Evolutionary conservation across 2,329 filamentous ascomycete genomes (phyloP).

Genomic region (Fusarium praegraminearum): DNA sequence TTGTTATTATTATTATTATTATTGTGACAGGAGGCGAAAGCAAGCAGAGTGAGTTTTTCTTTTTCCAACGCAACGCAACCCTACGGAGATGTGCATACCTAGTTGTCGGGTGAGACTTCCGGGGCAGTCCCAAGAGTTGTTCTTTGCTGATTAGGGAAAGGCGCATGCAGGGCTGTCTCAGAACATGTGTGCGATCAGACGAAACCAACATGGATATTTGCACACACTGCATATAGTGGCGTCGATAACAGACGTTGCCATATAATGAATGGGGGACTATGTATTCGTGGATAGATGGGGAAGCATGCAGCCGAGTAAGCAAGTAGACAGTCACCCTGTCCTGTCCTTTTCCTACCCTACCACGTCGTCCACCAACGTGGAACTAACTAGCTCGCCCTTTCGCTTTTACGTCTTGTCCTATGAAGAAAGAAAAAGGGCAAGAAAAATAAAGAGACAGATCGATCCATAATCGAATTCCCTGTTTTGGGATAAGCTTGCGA

Average conservation of each 20-base stretch:
- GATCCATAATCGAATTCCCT: background rate
- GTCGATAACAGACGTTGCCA: background rate
- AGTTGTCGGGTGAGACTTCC: constrained; percentile 5
- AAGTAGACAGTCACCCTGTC: background rate
- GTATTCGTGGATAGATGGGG: background rate
- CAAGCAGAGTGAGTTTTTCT: background rate
- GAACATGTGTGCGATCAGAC: background rate
- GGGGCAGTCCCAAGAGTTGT: constrained; percentile 1
- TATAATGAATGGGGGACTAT: background rate
- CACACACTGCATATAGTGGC: background rate
- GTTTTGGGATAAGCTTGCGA: constrained; percentile 24
- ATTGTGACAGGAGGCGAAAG: background rate
- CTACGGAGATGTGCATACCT: background rate
- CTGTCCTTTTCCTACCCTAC: too few relatives aligned
- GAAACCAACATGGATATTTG: background rate
- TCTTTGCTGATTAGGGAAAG: constrained; percentile 1
- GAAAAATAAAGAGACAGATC: background rate
- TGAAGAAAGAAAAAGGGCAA: background rate
- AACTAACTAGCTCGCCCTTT: too few relatives aligned
- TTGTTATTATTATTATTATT: too few relatives aligned
- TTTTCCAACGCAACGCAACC: background rate
- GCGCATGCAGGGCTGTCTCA: background rate
- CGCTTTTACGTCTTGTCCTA: background rate
- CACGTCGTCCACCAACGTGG: too few relatives aligned
- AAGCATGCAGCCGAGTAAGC: background rate